These are phyloP conservation scores for Mycena metata DNA, from an alignment of 768 basidiomycete genomes.

Conservation along the genomic window DNA sequence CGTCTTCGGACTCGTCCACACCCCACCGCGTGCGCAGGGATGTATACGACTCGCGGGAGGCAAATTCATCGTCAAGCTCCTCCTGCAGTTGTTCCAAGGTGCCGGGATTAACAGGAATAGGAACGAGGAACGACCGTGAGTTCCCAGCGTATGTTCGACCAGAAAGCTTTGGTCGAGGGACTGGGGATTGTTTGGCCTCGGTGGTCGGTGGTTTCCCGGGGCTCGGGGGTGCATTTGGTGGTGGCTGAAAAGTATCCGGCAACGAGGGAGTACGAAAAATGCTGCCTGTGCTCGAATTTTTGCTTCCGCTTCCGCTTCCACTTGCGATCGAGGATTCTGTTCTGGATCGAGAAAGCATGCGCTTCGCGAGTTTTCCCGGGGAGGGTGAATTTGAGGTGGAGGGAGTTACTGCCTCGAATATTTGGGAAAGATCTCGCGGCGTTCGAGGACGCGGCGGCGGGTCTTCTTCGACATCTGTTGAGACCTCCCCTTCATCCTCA, in stretches of 20 bases:
- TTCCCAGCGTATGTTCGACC: conserved; percentile 81
- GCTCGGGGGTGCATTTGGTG: conserved; percentile 43
- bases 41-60: conserved; percentile 78
- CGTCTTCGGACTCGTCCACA: conserved; percentile 84
- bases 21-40: conserved; percentile 85
- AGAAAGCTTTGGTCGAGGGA: conserved; percentile 44
- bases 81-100: conserved; percentile 48
- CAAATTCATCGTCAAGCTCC: conserved; percentile 63
- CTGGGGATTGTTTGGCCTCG: conserved; percentile 43
- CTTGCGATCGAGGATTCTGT: conserved; percentile 69
- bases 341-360: conserved; percentile 79
- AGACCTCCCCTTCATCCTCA: conserved; percentile 26
- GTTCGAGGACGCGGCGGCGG: conserved; percentile 23
- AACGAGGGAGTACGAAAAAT: conserved; percentile 37
- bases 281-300: conserved; percentile 35
- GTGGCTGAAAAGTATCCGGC: conserved; percentile 25
- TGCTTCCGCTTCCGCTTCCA: conserved; percentile 33
- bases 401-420: conserved; percentile 33
- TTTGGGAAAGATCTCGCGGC: conserved; percentile 33
- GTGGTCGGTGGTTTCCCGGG: conserved; percentile 30
- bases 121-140: conserved; percentile 85
- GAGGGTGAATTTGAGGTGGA: conserved; percentile 46
- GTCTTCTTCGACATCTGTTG: conserved; percentile 37
- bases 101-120: conserved; percentile 59
- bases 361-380: conserved; percentile 67